Evolutionary conservation across 2,329 filamentous ascomycete species (phyloP), one percentile per base, ranked within the genome.

Genomic region (Trichoderma simmonsii): DNA sequence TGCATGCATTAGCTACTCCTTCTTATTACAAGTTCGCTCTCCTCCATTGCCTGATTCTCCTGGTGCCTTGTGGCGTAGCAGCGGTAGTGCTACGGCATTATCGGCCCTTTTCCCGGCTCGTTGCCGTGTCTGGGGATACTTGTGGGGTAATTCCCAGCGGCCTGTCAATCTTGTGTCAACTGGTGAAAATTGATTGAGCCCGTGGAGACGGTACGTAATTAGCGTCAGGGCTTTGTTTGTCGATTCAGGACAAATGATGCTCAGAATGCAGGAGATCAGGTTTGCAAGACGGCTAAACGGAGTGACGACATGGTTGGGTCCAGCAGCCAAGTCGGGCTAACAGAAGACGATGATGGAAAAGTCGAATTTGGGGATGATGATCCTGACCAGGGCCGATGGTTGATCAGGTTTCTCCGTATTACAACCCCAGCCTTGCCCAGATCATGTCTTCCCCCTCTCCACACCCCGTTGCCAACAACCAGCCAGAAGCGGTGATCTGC

Each of bases 71-170:
- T 68, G 65, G 65, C 66, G 39, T 48, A 24, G 36, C 28, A 12
- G 14, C 28, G 56, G 36, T 57, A 14, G 56, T 43, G 66, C 66
- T 39, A 60, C 57, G 66, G 65, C 66, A 51, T 21, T 69, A 69
- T 69, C 66, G 66, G 66, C 66, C 66, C 66, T 69, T 61, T 69
- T 60, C 28, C 66, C 66, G 56, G 66, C 66, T 60, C 66, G 56
- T 61, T 69, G 36, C 66, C 56, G 54, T 21, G 66, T 69, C 65
- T 28, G 65, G 65, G 65, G 56, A 61, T 61, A 3, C 57, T 68
- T 61, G 66, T 69, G 66, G 66, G 66, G 66, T 69, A 69, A 51
- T 69, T 69, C 14, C 24, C 28, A 36, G 54, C 59, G n/a, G 66
- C 28, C 36, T 68, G 54, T 68, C 34, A 24, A 57, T 32, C n/a